Evolutionary conservation across 2,329 filamentous ascomycete species (phyloP), one percentile per base, ranked within the genome.

Genomic region (Cryoendolithus antarcticus): DNA sequence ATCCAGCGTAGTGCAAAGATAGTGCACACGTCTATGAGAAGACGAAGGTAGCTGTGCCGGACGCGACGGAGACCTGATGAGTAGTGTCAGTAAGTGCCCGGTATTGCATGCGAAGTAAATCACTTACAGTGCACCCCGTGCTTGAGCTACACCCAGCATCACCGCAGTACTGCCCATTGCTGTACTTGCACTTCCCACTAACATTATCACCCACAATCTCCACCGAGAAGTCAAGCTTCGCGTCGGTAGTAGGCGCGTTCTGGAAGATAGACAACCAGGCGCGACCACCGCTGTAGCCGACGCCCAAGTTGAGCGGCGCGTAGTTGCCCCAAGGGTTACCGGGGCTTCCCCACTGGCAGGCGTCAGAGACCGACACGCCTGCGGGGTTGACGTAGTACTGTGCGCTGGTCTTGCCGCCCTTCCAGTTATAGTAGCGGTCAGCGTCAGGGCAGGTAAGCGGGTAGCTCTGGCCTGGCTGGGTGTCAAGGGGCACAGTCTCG

Each of bases 301-400:
- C 79, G 60, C 89, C 89, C 38, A 94, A 67, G 66, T 88, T 89
- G 52, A 86, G 66, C 24, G 91, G 88, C 35, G 91, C 80, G 72
- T 74, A 94, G 75, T 98, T 95, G 49, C 91, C 78, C 41, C 70
- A 61, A 46, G 69, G 63, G 42, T 66, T 55, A 40, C 61, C 78
- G 43, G 76, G 67, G 12, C 70, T 70, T 37, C 74, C 68, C 91
- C 91, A 96, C 42, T 73, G 63, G 66, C 91, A 98, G 37, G 75
- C 83, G 9, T 88, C 64, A 48, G 76, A 60, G 42, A 77, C 65
- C 11, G 63, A 53, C 38, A 82, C 68, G 44, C 86, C 86, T 51
- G 75, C 72, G 53, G 82, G 82, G 74, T 96, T 96, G 64, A 96
- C 74, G 60, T 98, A 98, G 74, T 94, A 96, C 66, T 96, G 91